Percentiles rank a stretch among this genome's conserved stretches.
phyloP scores from a whole-genome alignment of 768 basidiomycete species.

The Boletellus sp. region DNA sequence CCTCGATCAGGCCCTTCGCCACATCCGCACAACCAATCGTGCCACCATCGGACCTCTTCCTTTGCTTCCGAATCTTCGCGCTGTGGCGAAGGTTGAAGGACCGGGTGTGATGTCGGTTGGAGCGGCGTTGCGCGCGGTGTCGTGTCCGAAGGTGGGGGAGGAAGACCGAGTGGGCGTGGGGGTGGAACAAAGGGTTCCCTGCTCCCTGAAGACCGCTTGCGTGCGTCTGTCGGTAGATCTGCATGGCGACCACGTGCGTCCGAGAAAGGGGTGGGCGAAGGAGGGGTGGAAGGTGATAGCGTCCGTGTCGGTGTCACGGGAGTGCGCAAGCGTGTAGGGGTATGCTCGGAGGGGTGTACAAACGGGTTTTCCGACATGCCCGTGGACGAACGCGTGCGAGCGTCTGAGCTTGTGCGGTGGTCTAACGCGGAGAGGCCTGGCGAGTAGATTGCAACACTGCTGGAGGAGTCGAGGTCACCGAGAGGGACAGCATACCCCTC shows the following conservation, averaged over 20 bases:
- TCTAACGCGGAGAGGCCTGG: slow-evolving; percentile 18
- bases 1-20: slow-evolving; percentile 70
- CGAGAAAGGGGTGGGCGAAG: slow-evolving; percentile 32
- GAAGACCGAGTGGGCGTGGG: slow-evolving; percentile 59
- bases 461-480: slow-evolving; percentile 44
- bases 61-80: slow-evolving; percentile 23
- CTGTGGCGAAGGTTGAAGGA: slow-evolving; percentile 24
- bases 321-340: not conserved
- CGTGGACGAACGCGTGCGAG: not conserved
- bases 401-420: slow-evolving; percentile 14
- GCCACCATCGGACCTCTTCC: slow-evolving; percentile 66
- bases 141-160: slow-evolving; percentile 38
- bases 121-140: slow-evolving; percentile 34
- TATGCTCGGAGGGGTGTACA: slow-evolving; percentile 28
- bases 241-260: slow-evolving; percentile 30
- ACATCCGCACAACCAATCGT: slow-evolving; percentile 82
- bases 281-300: slow-evolving; percentile 1
- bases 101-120: slow-evolving; percentile 33
- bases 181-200: slow-evolving; percentile 33
- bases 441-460: slow-evolving; percentile 36
- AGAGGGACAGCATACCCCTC: slow-evolving; percentile 43
- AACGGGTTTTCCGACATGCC: slow-evolving; percentile 42
- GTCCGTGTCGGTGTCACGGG: slow-evolving; percentile 1
- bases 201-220: slow-evolving; percentile 1
- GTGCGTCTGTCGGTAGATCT: not conserved